Evolutionary conservation across 2,329 filamentous ascomycete species (phyloP), one percentile per base, ranked within the genome.

Genomic region (Cercospora brassicicola): DNA sequence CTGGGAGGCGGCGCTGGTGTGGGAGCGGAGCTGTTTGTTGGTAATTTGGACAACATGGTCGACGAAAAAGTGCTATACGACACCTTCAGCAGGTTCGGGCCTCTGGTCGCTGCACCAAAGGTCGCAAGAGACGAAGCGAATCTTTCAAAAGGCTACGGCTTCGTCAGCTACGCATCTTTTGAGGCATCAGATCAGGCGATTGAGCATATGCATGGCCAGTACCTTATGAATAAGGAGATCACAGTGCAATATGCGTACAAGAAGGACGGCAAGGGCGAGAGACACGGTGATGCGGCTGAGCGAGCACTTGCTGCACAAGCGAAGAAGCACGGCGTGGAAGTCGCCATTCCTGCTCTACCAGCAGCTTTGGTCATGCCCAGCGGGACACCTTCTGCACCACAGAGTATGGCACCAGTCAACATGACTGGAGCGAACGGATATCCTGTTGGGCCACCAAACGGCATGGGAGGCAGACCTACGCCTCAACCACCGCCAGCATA

Each of bases 171-270:
- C 76, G 90, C 90, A 78, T 91, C 92, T 77, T 99, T 99, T 78
- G 95, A 98, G 77, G 91, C 93, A 74, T 95, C 93, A 10, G 95
- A 99, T 77, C 90, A 92, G 70, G 94, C 95, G 51, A 92, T 96
- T 71, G 87, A 89, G 73, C 95, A 94, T 79, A 94, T 99, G 91
- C 91, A 97, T 79, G 93, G 93, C 62, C 94, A 98, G 82, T 98
- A 95, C 81, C 88, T 99, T 69, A 94, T 96, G 85, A 97, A 95
- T 84, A 97, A 97, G 83, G 92, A 97, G 80, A 91, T 98, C 74
- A 92, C 91, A 2, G 95, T 99, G 55, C 94, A 98, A 81, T 99
- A 98, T 80, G 95, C 95, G 45, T 98, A 97, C 87, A 99, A 99
- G 86, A 98, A 98, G 82, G 95, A 99, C 77, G 95, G 95, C 73